Evolutionary conservation across 306 rosid species (phyloP), one percentile per base, ranked within the genome.

Genomic region (Elaeagnus macrophylla): DNA sequence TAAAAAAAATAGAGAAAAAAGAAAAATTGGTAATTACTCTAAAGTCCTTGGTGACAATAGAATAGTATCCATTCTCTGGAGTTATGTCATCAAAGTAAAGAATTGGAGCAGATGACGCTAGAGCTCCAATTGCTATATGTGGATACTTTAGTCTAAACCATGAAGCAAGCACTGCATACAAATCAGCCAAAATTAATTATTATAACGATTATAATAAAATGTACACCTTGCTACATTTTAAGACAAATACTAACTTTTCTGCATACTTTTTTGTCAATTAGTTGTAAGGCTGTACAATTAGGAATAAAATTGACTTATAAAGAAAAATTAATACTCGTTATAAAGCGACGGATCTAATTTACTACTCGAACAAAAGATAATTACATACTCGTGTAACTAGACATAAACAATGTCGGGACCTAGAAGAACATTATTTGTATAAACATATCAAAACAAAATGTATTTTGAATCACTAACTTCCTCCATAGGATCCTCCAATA

Each of bases 121-220:
- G 49, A 43, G 96, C 94, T 58, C 87, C 96, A 8, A 83, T 66
- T 13, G 94, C 69, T 3, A 88, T 9, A 45, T 88, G 94, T 7
- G 96, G 94, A 72, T 88, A 88, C 64, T 88, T 88, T 25, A 88
- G 78, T 56, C 96, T 79, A 65, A 88, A 88, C 96, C 96, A 83
- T 32, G 96, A 56, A 45, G 95, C 89, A 61, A 87, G 72, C 96
- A 87, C 96, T 87, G 70, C 59, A 70, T 11, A 66, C 17, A 17
- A 37, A 45, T 25, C 2, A 25, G 32, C 32, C 32, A 25, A 25
- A 51, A 61, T 10, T 9, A 1, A 32, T 51, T 39, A 1, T 12
- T 6, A 58, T 15, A 12, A 54, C 1, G 14, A 13, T 15, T 37
- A 43, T 12, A 17, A 9, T 37, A 49, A 7, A 16, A 49, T 15